Evolutionary conservation across 2,329 filamentous ascomycete genomes (phyloP), one percentile per base, ranked within the genome.

Genomic region (Pezizomycotina sp.): DNA sequence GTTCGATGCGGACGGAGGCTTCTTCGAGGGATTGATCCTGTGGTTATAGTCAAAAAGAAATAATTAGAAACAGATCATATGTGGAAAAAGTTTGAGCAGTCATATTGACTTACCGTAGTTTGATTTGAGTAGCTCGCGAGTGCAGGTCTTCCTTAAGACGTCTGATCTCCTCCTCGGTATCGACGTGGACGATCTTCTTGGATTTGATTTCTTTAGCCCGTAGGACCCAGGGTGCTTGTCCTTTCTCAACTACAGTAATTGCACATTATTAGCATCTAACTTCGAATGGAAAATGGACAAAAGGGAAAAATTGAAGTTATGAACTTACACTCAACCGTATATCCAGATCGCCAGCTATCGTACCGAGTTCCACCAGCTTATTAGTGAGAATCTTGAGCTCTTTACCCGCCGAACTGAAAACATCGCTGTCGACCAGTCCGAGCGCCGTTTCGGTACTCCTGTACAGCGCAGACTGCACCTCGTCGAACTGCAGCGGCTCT

Each of bases 1-100:
- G 80, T 58, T 93, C 86, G 48, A 93, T 92, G 57, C 89, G 84
- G 48, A 93, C 77, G n/a, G 76, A 70, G 15, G 80, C 69, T 40
- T 91, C 86, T 56, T 91, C 83, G 34, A 92, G 70, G 22, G 76
- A 74, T 54, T 84, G 79, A 47, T 92, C 81, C 45, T 76, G 74
- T 46, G 75, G 68, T 15, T 10, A 5, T 31, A 3, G 1, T 76
- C 72, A 38, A 82, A 66, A 3, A 69, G 65, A 36, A 76, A 73
- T 27, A 19, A 24, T 23, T 9, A 12, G 16, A 19, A 10, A 12
- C 13, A 14, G 5, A 8, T 10, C 10, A 23, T 25, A 1, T 3
- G 9, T 15, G 5, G 10, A 9, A 29, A n/a, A 15, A n/a, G 14
- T 10, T 29, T 15, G 13, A 14, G 13, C 5, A 29, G 5, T 15